phyloP scores from a whole-genome alignment of 2,329 filamentous ascomycete species.

The Nothophoma quercina region DNA sequence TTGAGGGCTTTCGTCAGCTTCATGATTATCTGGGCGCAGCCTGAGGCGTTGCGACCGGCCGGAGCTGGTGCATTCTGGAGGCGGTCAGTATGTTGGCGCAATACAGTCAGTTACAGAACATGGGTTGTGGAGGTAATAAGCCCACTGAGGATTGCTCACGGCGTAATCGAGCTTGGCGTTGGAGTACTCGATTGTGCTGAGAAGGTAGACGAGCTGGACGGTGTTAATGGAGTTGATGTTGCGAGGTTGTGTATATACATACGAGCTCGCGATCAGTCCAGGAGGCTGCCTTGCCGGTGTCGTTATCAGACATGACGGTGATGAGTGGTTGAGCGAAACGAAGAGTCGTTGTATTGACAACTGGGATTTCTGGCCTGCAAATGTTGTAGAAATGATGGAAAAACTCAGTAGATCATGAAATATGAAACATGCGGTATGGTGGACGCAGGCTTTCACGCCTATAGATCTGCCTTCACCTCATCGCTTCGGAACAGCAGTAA shows the following conservation, averaged over 20 bases:
- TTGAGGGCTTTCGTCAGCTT: conserved; percentile 18
- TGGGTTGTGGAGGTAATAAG: not conserved
- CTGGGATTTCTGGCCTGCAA: too few relatives aligned
- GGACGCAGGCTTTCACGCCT: too few relatives aligned
- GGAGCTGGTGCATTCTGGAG: conserved; percentile 31
- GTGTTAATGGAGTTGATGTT: not conserved
- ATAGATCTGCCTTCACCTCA: not conserved
- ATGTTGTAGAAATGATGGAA: not conserved
- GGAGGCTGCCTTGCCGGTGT: conserved; percentile 4
- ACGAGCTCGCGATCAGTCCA: conserved; percentile 31
- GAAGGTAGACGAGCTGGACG: conserved; percentile 23
- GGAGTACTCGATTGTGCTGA: conserved; percentile 23
- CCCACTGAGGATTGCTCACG: conserved; percentile 15
- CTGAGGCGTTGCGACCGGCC: conserved; percentile 20
- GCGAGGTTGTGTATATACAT: not conserved
- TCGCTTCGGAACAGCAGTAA: not conserved
- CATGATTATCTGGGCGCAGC: conserved; percentile 27
- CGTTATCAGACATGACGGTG: conserved; percentile 15
- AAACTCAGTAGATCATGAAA: too few relatives aligned
- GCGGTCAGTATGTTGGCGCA: not conserved
- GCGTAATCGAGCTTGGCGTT: conserved; percentile 25
- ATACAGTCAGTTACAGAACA: too few relatives aligned
- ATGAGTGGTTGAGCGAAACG: too few relatives aligned
- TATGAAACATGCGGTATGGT: not conserved
- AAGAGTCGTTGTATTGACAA: too few relatives aligned